These are phyloP conservation scores for Camillea tinctor DNA, from an alignment of 2,329 filamentous ascomycete genomes.

Conservation along the genomic window DNA sequence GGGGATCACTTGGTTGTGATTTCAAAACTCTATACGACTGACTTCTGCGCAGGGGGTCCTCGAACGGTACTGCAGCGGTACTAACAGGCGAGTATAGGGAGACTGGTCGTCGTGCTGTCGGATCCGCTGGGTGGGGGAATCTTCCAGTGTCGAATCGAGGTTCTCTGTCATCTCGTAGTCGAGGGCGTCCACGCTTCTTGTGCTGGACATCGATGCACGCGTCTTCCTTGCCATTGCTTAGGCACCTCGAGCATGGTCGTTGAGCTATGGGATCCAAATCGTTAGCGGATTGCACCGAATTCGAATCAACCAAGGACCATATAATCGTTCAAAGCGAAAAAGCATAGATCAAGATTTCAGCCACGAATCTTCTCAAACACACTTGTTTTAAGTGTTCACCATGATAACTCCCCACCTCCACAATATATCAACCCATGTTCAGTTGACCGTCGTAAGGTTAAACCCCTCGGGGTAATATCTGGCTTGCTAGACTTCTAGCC, in stretches of 20 bases:
- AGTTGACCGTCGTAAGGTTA: not conserved
- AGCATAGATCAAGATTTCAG: not conserved
- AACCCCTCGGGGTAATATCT: not conserved
- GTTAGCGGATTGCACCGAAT: conserved; percentile 33
- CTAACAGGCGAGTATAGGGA: conserved; percentile 50
- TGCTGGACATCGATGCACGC: conserved; percentile 81
- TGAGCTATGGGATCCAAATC: conserved; percentile 51
- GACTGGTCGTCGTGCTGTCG: conserved; percentile 47
- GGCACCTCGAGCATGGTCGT: conserved; percentile 74
- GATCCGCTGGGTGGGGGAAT: conserved; percentile 46
- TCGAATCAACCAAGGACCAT: not conserved
- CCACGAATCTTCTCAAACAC: not conserved
- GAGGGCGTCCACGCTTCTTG: conserved; percentile 78
- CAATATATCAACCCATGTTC: not conserved
- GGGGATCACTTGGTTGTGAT: conserved; percentile 50
- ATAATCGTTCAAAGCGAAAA: not conserved
- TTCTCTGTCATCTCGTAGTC: conserved; percentile 71
- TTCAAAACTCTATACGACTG: conserved; percentile 55
- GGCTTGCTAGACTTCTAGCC: not conserved
- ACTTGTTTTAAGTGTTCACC: not conserved
- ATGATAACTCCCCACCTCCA: not conserved
- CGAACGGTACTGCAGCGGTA: conserved; percentile 43
- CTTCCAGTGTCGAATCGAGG: conserved; percentile 54
- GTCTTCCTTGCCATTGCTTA: conserved; percentile 77
- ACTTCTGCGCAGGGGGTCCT: conserved; percentile 44